Evolutionary conservation across 345 rosid genomes (phyloP), one percentile per base, ranked within the genome.

Genomic region (Pseudoturritis turrita): DNA sequence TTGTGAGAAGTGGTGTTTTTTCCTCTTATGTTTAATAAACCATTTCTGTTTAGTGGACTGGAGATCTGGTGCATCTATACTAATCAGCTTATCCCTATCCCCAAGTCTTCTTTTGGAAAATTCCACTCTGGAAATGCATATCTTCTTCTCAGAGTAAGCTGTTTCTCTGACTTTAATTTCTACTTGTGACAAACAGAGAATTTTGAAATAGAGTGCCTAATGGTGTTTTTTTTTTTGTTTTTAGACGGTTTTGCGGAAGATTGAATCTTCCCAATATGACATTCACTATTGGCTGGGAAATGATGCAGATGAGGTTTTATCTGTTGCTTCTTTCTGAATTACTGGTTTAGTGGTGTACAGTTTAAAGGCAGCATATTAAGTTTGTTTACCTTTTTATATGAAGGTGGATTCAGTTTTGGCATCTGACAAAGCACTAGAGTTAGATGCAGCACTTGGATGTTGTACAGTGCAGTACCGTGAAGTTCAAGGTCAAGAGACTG

Each of bases 251-350:
- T 40, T 82, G 76, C 79, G 70, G 18, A 88, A 83, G 83, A 73
- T 66, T 14, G 88, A 88, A 22, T 55, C 83, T 70, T 81, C 82
- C 22, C 85, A 76, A 68, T 81, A 86, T 64, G 90, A 87, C 49
- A 82, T 92, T 59, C 98, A 92, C 75, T 92, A 88, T 66, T 92
- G 98, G 98, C 62, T 86, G 9, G 98, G 98, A 75, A 84, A 73
- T 62, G 83, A 86, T 58, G 88, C 90, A 46, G 83, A 74, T 39
- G 64, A 88, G 95, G 96, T 86, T 17, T 68, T 41, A n/a, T n/a
- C n/a, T n/a, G n/a, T n/a, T 18, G 5, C 43, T 57, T 56, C 3
- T 11, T 13, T 21, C 31, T n/a, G n/a, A n/a, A n/a, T n/a, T n/a
- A n/a, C n/a, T n/a, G n/a, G n/a, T n/a, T n/a, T n/a, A n/a, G n/a